Percentiles rank a stretch among this genome's conserved stretches.
These are phyloP conservation scores for Hemileccinum impolitum DNA, from an alignment of 768 basidiomycete genomes.

Conservation along the genomic window DNA sequence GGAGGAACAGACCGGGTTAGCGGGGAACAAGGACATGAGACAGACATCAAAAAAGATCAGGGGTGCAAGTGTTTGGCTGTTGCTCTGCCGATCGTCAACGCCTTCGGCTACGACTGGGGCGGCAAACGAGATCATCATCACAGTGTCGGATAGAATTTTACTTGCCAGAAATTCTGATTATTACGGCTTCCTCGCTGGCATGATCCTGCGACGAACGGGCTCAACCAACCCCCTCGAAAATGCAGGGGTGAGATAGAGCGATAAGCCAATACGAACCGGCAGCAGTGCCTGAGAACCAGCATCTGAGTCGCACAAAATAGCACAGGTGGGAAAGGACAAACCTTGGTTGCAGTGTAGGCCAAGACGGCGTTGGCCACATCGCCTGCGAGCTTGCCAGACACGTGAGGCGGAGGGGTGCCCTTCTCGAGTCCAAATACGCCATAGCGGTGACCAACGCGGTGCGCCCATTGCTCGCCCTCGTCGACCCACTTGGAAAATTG, in stretches of 20 bases:
- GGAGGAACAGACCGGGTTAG: slow-evolving; percentile 9
- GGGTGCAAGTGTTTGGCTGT: slow-evolving; percentile 64
- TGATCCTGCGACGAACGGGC: slow-evolving; percentile 44
- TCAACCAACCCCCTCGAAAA: slow-evolving; percentile 69
- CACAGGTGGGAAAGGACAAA: slow-evolving; percentile 25
- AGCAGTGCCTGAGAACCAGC: slow-evolving; percentile 56
- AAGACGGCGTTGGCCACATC: slow-evolving; percentile 81
- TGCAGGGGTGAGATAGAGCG: slow-evolving; percentile 67
- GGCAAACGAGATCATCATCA: slow-evolving; percentile 63
- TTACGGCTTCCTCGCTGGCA: background rate
- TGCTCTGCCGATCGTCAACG: slow-evolving; percentile 69
- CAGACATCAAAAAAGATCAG: slow-evolving; percentile 39
- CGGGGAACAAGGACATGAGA: background rate
- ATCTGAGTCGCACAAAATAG: background rate
- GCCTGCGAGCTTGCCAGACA: slow-evolving; percentile 51
- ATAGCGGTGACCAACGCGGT: slow-evolving; percentile 69
- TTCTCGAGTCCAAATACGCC: slow-evolving; percentile 79
- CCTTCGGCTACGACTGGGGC: slow-evolving; percentile 68
- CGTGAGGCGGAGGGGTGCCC: slow-evolving; percentile 19
- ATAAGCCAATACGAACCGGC: slow-evolving; percentile 68
- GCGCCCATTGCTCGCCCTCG: slow-evolving; percentile 73
- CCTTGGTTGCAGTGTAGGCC: slow-evolving; percentile 81
- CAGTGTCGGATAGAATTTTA: slow-evolving; percentile 9
- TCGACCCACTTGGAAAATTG: slow-evolving; percentile 60
- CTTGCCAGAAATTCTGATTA: slow-evolving; percentile 25